Conservation (phyloP, 2,329 filamentous ascomycete species). For the Tolypocladium inflatum region DNA sequence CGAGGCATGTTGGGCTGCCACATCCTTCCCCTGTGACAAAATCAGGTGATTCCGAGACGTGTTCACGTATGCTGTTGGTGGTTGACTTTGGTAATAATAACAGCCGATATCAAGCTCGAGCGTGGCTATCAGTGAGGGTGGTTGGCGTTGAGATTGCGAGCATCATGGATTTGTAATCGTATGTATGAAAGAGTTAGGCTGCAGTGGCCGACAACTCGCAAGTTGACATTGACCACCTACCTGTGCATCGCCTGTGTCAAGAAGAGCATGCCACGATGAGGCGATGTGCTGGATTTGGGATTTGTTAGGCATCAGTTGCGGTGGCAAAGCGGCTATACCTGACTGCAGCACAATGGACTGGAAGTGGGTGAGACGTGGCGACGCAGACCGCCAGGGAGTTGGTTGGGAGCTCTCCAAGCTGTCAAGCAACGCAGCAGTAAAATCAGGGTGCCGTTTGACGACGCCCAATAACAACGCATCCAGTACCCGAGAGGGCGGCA, state of each 20-base stretch:
- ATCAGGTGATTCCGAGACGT: not conserved
- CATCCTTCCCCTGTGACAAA: constrained; percentile 60
- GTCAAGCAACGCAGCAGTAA: not conserved
- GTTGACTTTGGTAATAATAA: not conserved
- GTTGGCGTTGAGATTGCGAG: not conserved
- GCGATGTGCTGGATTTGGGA: not conserved
- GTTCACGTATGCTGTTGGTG: not conserved
- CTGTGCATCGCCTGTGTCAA: not conserved
- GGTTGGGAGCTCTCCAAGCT: not conserved
- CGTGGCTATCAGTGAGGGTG: not conserved
- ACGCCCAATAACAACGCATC: not conserved
- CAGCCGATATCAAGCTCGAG: not conserved
- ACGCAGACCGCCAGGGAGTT: not conserved
- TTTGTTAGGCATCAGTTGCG: not conserved
- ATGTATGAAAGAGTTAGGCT: not conserved
- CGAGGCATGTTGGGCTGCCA: constrained; percentile 86
- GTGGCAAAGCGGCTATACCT: not conserved
- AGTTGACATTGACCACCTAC: not conserved
- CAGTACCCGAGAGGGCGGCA: not conserved
- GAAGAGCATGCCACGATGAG: not conserved
- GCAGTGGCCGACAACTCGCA: not conserved
- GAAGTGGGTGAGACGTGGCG: too few species aligned
- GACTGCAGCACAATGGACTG: too few species aligned
- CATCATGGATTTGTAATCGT: not conserved
- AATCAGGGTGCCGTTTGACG: not conserved